Conservation (phyloP, 129 eudicot species). For the Scalesia atractyloides region DNA sequence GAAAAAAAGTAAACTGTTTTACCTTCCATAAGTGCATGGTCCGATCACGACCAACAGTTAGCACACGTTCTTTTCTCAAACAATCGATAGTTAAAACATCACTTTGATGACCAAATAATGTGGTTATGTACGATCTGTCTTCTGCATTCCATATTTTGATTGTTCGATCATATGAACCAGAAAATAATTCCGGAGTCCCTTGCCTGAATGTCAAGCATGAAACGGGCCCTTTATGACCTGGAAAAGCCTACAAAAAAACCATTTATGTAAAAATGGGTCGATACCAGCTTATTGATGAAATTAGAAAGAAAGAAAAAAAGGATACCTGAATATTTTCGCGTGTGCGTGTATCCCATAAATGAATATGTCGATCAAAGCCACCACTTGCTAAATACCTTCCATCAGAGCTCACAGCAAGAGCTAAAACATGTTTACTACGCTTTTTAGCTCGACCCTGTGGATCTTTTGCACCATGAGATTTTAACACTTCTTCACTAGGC, state of each 20-base stretch:
- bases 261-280: neutral
- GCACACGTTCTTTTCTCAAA: slow-evolving; percentile 77
- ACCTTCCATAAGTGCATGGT: slow-evolving; percentile 94
- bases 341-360: slow-evolving; percentile 92
- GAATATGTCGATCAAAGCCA: slow-evolving; percentile 93
- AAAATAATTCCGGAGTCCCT: slow-evolving; percentile 88
- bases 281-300: neutral
- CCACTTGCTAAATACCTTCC: slow-evolving; percentile 95
- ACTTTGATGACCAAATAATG: slow-evolving; percentile 94
- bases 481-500: slow-evolving; percentile 78
- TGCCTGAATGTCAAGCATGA: slow-evolving; percentile 94
- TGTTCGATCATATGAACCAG: slow-evolving; percentile 90
- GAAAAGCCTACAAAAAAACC: slow-evolving; percentile 72
- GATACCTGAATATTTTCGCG: slow-evolving; percentile 78
- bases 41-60: slow-evolving; percentile 95
- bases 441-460: slow-evolving; percentile 80
- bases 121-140: slow-evolving; percentile 68
- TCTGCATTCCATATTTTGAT: slow-evolving; percentile 96
- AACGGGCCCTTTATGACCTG: slow-evolving; percentile 89
- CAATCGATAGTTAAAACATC: slow-evolving; percentile 84
- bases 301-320: neutral
- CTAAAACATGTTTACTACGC: slow-evolving; percentile 79
- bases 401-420: slow-evolving; percentile 87
- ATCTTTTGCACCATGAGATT: slow-evolving; percentile 75
- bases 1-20: slow-evolving; percentile 5